A percentile compares a stretch with the other conserved stretches of the same genome.
Evolutionary conservation across 345 rosid species (phyloP).

Genomic region (Eucalyptus regnans): DNA sequence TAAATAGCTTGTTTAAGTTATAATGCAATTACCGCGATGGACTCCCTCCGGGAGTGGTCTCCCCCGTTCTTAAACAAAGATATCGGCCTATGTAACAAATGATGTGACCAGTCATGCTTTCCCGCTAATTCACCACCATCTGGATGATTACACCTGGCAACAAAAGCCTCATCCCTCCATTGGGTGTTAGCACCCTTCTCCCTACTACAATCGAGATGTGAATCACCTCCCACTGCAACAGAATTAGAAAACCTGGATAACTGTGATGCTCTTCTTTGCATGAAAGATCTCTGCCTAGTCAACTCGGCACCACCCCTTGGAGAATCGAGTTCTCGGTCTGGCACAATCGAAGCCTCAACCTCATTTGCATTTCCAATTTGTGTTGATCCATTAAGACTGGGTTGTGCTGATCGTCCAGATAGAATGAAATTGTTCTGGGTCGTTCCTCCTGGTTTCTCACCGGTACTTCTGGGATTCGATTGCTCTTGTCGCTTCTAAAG

Average conservation of each 20-base stretch:
- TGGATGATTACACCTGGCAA: constrained; percentile 3
- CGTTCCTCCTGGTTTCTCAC: constrained; percentile 16
- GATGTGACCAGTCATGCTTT: constrained; percentile 38
- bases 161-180: constrained; percentile 34
- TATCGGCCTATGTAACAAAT: constrained; percentile 22
- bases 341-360: constrained; percentile 8
- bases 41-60: constrained; percentile 5
- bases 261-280: constrained; percentile 28
- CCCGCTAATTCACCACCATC: constrained; percentile 20
- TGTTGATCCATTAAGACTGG: constrained; percentile 4
- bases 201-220: constrained; percentile 35
- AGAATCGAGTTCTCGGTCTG: constrained; percentile 8
- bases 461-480: constrained; percentile 17
- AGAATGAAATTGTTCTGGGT: constrained; percentile 7
- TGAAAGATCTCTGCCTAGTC: constrained; percentile 39
- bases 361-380: constrained; percentile 9
- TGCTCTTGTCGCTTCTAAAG: constrained; percentile 41
- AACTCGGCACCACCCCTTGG: constrained; percentile 17
- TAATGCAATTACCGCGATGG: neutral
- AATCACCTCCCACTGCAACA: constrained; percentile 61
- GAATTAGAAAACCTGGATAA: constrained; percentile 73
- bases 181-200: constrained; percentile 19
- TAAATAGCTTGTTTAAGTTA: neutral
- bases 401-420: constrained; percentile 16
- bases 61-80: constrained; percentile 14